Evolutionary conservation across 108 stramenopile genomes (phyloP).

Genomic region (Nitzschia sp.): DNA sequence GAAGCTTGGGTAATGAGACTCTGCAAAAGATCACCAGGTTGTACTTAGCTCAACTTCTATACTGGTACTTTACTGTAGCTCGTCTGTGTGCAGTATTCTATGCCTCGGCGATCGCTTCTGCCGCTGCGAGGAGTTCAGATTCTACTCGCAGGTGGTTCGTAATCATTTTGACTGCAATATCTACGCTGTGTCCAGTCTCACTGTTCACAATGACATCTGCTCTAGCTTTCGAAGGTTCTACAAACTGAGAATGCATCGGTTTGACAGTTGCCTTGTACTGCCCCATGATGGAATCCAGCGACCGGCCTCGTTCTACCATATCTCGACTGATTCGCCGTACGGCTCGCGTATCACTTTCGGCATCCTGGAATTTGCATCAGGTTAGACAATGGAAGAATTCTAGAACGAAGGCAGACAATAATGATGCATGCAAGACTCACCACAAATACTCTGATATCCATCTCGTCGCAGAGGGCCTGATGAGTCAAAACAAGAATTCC

Average conservation of each 20-base stretch:
- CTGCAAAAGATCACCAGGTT: no score
- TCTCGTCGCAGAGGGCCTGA: slow-evolving; percentile 57
- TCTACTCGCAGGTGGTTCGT: slow-evolving; percentile 68
- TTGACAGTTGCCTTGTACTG: slow-evolving; percentile 90
- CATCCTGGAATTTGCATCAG: no score
- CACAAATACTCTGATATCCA: slow-evolving; percentile 96
- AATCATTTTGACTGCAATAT: slow-evolving; percentile 70
- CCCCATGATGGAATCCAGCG: slow-evolving; percentile 68
- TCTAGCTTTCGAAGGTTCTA: slow-evolving; percentile 86
- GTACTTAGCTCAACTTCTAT: no score
- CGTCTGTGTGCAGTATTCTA: not conserved
- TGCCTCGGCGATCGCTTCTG: not conserved
- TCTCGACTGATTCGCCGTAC: slow-evolving; percentile 87
- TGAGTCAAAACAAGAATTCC: slow-evolving; percentile 93
- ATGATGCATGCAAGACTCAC: no score
- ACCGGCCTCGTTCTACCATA: slow-evolving; percentile 78
- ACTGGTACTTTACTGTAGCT: not conserved
- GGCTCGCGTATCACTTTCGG: slow-evolving; percentile 82
- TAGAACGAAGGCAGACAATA: no score
- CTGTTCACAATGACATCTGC: slow-evolving; percentile 90
- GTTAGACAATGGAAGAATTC: no score
- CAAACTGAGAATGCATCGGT: slow-evolving; percentile 93
- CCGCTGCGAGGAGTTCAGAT: slow-evolving; percentile 11
- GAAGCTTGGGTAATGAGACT: no score
- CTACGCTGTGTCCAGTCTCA: slow-evolving; percentile 50